phyloP scores from a whole-genome alignment of 768 basidiomycete species.

The Baorangia bicolor region DNA sequence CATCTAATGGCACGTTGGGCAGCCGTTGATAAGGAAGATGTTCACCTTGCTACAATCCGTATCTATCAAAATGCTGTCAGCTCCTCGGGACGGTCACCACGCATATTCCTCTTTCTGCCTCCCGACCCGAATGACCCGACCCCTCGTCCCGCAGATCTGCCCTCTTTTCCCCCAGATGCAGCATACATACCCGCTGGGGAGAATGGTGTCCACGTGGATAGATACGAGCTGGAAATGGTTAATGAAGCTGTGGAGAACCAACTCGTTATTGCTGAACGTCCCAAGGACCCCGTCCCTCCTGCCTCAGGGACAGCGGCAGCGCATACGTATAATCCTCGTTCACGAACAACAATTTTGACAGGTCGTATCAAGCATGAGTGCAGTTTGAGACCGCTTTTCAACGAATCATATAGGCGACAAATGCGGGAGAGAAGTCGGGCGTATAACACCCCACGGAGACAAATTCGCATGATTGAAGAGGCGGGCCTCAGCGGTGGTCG shows the following conservation, averaged over 20 bases:
- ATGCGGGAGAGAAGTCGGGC: constrained; percentile 65
- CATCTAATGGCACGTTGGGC: constrained; percentile 86
- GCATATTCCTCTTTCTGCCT: constrained; percentile 67
- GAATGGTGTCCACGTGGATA: constrained; percentile 43
- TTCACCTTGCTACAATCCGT: constrained; percentile 82
- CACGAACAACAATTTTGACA: constrained; percentile 75
- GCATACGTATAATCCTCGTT: constrained; percentile 52
- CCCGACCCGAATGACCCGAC: constrained; percentile 49
- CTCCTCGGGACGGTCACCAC: constrained; percentile 47
- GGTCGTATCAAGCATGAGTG: constrained; percentile 83
- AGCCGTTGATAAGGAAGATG: constrained; percentile 66
- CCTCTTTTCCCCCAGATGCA: constrained; percentile 29
- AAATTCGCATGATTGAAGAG: constrained; percentile 75
- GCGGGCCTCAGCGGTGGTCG: constrained; percentile 65
- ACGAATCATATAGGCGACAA: constrained; percentile 64
- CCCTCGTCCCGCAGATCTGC: constrained; percentile 23
- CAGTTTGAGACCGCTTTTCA: constrained; percentile 67
- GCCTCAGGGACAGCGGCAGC: constrained; percentile 35
- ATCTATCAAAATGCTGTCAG: constrained; percentile 59
- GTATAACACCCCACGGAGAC: constrained; percentile 64
- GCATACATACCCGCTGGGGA: constrained; percentile 32
- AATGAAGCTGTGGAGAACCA: constrained; percentile 84
- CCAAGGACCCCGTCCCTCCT: constrained; percentile 56
- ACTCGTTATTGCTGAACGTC: constrained; percentile 79
- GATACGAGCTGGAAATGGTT: constrained; percentile 88